Evolutionary conservation across 768 basidiomycete genomes (phyloP).

Genomic region (Boletus rufocinnamomeus): DNA sequence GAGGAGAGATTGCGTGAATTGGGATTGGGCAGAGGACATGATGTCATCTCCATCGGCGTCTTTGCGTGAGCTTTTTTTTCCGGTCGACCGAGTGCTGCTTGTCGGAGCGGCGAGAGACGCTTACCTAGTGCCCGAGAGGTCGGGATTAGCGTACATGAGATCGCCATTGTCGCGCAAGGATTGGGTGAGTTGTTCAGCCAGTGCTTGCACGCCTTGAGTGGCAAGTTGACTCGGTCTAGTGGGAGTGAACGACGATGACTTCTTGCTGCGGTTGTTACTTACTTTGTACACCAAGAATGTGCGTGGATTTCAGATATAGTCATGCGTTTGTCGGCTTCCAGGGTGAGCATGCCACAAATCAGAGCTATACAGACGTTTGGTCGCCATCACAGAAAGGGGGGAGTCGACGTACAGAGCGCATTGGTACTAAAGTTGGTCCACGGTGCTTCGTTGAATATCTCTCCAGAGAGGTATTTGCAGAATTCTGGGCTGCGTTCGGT

Average conservation of each 20-base stretch:
- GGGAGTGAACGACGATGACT: not conserved
- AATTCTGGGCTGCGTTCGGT: conserved; percentile 80
- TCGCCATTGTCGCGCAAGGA: conserved; percentile 71
- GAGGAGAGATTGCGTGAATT: conserved; percentile 80
- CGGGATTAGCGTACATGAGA: conserved; percentile 67
- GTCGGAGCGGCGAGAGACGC: conserved; percentile 10
- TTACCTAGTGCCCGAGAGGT: conserved; percentile 39
- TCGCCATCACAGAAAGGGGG: not conserved
- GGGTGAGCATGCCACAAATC: conserved; percentile 69
- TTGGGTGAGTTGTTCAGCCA: conserved; percentile 74
- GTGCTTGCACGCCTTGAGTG: conserved; percentile 45
- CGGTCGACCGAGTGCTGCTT: not conserved
- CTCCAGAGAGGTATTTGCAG: conserved; percentile 67
- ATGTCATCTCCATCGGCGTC: conserved; percentile 60
- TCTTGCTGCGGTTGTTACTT: conserved; percentile 14
- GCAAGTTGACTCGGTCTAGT: conserved; percentile 71
- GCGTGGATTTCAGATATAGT: conserved; percentile 55
- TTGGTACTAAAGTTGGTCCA: conserved; percentile 69
- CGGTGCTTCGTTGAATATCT: conserved; percentile 72
- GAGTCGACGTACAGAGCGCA: conserved; percentile 59
- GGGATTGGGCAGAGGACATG: conserved; percentile 63
- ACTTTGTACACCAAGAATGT: conserved; percentile 81
- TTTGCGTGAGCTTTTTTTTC: conserved; percentile 20
- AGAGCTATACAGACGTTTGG: conserved; percentile 52
- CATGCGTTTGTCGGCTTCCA: conserved; percentile 69